Percentiles rank a stretch among this genome's conserved stretches.
Evolutionary conservation across 257 asterid genomes (phyloP).

Genomic region (Lavandula angustifolia): DNA sequence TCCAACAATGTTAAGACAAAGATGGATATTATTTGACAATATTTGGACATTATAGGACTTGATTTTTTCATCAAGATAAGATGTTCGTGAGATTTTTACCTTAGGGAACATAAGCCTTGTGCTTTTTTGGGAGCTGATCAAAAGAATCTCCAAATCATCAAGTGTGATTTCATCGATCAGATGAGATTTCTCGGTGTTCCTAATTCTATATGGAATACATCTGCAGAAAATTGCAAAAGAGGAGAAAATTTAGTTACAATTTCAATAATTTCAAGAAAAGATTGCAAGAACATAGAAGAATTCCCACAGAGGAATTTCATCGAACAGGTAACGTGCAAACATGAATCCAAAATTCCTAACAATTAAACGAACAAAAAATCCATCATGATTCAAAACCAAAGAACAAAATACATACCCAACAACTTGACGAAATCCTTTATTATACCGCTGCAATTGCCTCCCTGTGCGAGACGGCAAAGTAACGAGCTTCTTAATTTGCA

Average conservation of each 20-base stretch:
- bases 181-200: constrained; percentile 38
- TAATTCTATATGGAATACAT: constrained; percentile 80
- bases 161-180: constrained; percentile 36
- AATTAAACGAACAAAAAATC: not conserved
- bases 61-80: not conserved
- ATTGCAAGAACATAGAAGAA: not conserved
- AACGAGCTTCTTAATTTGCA: constrained; percentile 58
- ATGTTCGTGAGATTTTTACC: constrained; percentile 39
- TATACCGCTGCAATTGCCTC: constrained; percentile 71
- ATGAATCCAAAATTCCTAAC: not conserved
- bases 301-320: constrained; percentile 21
- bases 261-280: not conserved
- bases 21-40: not conserved
- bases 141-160: constrained; percentile 75
- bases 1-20: constrained; percentile 33
- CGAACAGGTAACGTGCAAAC: constrained; percentile 1
- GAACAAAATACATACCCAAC: constrained; percentile 63
- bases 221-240: constrained; percentile 46
- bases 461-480: constrained; percentile 66
- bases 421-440: constrained; percentile 70
- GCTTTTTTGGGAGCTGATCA: constrained; percentile 89
- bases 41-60: no score
- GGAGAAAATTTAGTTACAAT: constrained; percentile 23
- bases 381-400: not conserved
- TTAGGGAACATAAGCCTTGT: constrained; percentile 92